Evolutionary conservation across 2,329 filamentous ascomycete genomes (phyloP).

Genomic region (Penicillium sp.): DNA sequence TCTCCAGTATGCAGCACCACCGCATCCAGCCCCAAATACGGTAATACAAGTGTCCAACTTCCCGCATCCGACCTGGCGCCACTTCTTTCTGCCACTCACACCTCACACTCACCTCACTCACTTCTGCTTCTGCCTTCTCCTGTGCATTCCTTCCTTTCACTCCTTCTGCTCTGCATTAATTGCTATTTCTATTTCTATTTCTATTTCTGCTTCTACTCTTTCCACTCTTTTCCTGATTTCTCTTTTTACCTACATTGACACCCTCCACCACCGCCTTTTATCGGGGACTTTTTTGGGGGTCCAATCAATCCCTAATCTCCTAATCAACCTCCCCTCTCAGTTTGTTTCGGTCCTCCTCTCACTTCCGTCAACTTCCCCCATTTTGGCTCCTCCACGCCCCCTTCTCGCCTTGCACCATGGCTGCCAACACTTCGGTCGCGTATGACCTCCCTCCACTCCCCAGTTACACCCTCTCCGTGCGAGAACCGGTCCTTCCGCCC

Average conservation of each 20-base stretch:
- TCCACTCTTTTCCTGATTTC: too few species aligned
- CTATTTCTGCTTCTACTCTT: too few species aligned
- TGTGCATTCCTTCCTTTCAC: not conserved
- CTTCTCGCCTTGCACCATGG: conserved; percentile 30
- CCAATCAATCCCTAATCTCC: too few species aligned
- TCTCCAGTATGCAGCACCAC: too few species aligned
- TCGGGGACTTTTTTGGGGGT: too few species aligned
- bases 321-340: not conserved
- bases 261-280: too few species aligned
- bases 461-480: conserved; percentile 72
- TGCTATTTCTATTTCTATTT: too few species aligned
- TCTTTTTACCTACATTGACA: too few species aligned
- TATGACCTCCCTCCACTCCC: conserved; percentile 80
- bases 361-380: too few species aligned
- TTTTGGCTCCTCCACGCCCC: not conserved
- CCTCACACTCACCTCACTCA: too few species aligned
- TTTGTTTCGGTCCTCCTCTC: too few species aligned
- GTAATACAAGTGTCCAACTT: not conserved
- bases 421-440: conserved; percentile 38
- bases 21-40: not conserved
- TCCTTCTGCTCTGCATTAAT: not conserved
- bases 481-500: conserved; percentile 73
- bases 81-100: too few species aligned
- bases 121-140: conserved; percentile 2
- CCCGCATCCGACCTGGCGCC: not conserved